These are phyloP conservation scores for Hyparrhenia diplandra DNA, from an alignment of 176 grass and related monocot species.

Conservation along the genomic window DNA sequence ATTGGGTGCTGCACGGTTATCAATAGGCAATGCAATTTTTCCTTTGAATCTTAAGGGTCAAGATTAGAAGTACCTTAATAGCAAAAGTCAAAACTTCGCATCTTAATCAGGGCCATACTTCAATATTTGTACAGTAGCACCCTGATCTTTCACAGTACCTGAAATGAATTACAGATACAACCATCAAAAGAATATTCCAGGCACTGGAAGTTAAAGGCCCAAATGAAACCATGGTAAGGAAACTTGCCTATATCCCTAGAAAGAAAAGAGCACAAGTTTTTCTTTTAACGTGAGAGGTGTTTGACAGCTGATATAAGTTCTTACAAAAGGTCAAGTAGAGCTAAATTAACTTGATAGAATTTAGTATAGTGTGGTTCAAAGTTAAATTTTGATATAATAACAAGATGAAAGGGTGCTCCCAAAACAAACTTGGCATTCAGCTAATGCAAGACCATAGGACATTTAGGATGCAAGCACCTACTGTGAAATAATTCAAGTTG, in stretches of 20 bases:
- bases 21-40: not conserved
- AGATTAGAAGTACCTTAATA: constrained; percentile 23
- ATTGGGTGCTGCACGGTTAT: not conserved
- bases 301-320: not conserved
- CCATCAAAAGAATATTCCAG: not conserved
- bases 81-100: not conserved
- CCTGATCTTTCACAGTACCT: constrained; percentile 11
- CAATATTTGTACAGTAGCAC: not conserved
- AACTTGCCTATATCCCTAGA: not conserved
- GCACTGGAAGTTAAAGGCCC: not conserved
- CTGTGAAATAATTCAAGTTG: not conserved
- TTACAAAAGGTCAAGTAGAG: not conserved
- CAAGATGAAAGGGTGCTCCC: not conserved
- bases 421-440: not conserved
- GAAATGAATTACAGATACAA: constrained; percentile 4
- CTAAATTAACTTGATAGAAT: constrained; percentile 15
- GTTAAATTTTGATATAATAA: not conserved
- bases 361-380: constrained; percentile 8
- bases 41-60: not conserved
- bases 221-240: not conserved
- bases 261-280: not conserved
- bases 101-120: constrained; percentile 20
- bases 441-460: not conserved
- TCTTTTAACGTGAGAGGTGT: not conserved
- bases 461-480: not conserved